Evolutionary conservation across 495 filamentous ascomycete genomes (phyloP), one percentile per base, ranked within the genome.

Genomic region (Xylaria acuta): DNA sequence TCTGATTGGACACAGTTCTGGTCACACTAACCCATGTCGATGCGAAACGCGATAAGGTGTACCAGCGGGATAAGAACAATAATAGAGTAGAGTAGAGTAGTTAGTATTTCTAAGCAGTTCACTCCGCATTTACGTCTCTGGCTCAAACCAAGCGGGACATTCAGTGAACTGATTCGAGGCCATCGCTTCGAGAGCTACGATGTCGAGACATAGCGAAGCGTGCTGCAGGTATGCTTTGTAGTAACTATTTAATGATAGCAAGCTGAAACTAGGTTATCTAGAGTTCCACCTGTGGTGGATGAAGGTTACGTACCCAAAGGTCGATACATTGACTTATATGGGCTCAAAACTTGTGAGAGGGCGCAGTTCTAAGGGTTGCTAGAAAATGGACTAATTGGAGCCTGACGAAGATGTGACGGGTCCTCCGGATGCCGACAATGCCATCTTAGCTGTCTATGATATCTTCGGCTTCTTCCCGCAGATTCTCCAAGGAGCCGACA

Each of bases 251-350:
- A 67, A 32, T 11, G 25, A 53, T 20, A 30, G 11, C 4, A 22
- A 67, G 32, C 47, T 67, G 12, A 47, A 6, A 40, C 16, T 51
- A 5, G 43, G 62, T 4, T 4, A 67, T 34, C 11, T 34, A 74
- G 68, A 22, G 64, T 89, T 69, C 88, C 89, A 6, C 88, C 89
- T 14, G 81, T 90, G 47, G 79, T 89, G 25, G 80, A 82, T 71
- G 86, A 88, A 72, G 86, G 80, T 68, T 92, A 91, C 80, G 76
- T 85, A 70, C 76, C 84, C 73, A 91, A 91, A 78, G 89, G 89
- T 65, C 80, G 85, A 76, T 91, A 89, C 76, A 86, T 88, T 75
- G 87, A 84, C 53, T 81, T 90, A 78, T 85, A 86, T 81, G 88
- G 89, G 73, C 69, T 89, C 76, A 88, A 90, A 81, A 90, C 88